phyloP scores from a whole-genome alignment of 805 yeast genomes.

The Pichia heedii region DNA sequence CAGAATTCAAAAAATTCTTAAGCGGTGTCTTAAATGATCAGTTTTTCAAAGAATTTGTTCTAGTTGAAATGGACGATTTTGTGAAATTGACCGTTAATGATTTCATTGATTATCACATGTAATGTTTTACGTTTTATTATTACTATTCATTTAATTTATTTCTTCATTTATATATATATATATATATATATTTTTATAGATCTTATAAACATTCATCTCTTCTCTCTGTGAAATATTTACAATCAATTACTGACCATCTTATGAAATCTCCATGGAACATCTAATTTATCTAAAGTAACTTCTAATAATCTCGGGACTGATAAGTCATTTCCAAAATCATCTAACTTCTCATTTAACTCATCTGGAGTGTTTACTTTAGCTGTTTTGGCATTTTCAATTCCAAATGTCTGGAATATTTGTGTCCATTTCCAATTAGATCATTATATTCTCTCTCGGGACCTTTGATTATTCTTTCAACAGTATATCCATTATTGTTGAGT shows the following conservation, averaged over 20 bases:
- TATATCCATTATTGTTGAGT: conserved; percentile 80
- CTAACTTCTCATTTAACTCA: conserved; percentile 31
- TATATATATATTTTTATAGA: background rate
- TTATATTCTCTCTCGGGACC: conserved; percentile 74
- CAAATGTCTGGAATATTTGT: conserved; percentile 54
- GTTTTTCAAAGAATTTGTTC: conserved; percentile 18
- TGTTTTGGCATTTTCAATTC: conserved; percentile 31
- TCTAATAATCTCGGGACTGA: conserved; percentile 40
- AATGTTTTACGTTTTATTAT: background rate
- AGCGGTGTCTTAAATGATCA: conserved; percentile 20
- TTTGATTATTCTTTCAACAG: conserved; percentile 78
- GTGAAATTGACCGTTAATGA: conserved; percentile 25
- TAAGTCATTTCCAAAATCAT: conserved; percentile 23
- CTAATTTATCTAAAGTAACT: conserved; percentile 47
- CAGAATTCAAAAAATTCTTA: conserved; percentile 24
- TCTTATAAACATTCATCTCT: background rate
- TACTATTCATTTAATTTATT: background rate
- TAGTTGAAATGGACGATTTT: conserved; percentile 23
- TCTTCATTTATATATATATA: too few relatives aligned
- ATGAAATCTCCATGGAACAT: conserved; percentile 56
- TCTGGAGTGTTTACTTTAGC: conserved; percentile 30
- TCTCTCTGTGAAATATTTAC: background rate
- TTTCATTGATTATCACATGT: conserved; percentile 26
- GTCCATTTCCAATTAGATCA: conserved; percentile 82
- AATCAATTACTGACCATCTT: conserved; percentile 26